phyloP scores from a whole-genome alignment of 345 rosid species.

The Sonneratia caseolaris region DNA sequence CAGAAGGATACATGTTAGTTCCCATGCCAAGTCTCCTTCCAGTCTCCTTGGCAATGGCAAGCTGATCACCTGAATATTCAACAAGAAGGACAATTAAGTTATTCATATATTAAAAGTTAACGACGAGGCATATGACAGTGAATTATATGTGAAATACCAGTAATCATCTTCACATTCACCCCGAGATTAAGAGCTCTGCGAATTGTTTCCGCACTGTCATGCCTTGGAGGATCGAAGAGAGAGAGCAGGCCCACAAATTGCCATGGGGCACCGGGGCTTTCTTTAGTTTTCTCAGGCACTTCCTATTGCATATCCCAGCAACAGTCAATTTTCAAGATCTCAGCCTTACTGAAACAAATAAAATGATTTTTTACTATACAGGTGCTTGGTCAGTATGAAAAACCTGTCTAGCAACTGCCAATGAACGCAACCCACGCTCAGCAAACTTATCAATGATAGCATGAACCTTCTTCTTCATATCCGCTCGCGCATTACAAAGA shows the following conservation, averaged over 20 bases:
- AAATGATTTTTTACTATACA: not conserved
- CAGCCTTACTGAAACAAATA: not conserved
- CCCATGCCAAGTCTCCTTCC: constrained; percentile 97
- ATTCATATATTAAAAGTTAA: not conserved
- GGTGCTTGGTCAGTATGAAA: constrained; percentile 1
- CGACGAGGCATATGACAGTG: not conserved
- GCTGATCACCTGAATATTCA: constrained; percentile 42
- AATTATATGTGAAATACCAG: constrained; percentile 16
- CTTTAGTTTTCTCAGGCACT: constrained; percentile 29
- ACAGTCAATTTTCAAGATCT: not conserved
- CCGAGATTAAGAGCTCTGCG: constrained; percentile 43
- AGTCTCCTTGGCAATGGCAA: constrained; percentile 88
- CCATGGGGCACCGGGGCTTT: constrained; percentile 28
- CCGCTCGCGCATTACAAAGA: constrained; percentile 49
- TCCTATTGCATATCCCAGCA: constrained; percentile 8
- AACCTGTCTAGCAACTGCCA: constrained; percentile 79
- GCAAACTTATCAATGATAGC: constrained; percentile 58
- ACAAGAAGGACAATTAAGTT: not conserved
- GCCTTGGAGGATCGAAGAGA: constrained; percentile 42
- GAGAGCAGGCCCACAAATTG: constrained; percentile 28
- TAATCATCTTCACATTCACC: constrained; percentile 50
- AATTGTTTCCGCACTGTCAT: constrained; percentile 48
- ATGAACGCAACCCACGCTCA: constrained; percentile 74
- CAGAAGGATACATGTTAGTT: constrained; percentile 89
- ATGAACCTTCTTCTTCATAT: constrained; percentile 49